Evolutionary conservation across 805 yeast species (phyloP).

Genomic region (Wickerhamiella occidentalis): DNA sequence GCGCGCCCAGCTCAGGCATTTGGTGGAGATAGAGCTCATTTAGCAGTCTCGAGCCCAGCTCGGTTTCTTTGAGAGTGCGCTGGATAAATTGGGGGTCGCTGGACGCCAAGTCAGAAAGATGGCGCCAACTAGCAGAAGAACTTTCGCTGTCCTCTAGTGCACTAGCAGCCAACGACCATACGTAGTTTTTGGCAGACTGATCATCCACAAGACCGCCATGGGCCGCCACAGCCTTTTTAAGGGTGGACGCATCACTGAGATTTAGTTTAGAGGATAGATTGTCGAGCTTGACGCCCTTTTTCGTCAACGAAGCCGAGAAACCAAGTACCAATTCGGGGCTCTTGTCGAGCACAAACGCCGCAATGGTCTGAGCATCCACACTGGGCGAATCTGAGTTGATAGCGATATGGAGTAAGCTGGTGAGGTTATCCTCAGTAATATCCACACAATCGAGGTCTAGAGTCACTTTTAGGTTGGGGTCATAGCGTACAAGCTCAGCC

Average conservation of each 20-base stretch:
- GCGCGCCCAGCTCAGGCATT: neutral
- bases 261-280: slow-evolving; percentile 8
- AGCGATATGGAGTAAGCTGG: slow-evolving; percentile 13
- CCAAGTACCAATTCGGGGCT: slow-evolving; percentile 8
- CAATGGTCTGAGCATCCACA: slow-evolving; percentile 14
- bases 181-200: slow-evolving; percentile 7
- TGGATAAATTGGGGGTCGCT: neutral
- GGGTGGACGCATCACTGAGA: slow-evolving; percentile 2
- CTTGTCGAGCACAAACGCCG: slow-evolving; percentile 9
- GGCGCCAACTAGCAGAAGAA: neutral
- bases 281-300: slow-evolving; percentile 4
- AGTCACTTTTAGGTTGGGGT: neutral
- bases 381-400: slow-evolving; percentile 7
- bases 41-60: neutral
- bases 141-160: neutral
- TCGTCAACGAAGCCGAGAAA: slow-evolving; percentile 7
- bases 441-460: neutral
- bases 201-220: slow-evolving; percentile 11
- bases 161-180: slow-evolving; percentile 9
- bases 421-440: neutral
- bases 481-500: slow-evolving; percentile 2
- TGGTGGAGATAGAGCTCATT: neutral
- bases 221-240: slow-evolving; percentile 14
- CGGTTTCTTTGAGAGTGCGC: neutral
- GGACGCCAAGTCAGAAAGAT: slow-evolving; percentile 8